Base-by-base conservation (phyloP, 495 filamentous ascomycete species). In the Podospora australis region DNA sequence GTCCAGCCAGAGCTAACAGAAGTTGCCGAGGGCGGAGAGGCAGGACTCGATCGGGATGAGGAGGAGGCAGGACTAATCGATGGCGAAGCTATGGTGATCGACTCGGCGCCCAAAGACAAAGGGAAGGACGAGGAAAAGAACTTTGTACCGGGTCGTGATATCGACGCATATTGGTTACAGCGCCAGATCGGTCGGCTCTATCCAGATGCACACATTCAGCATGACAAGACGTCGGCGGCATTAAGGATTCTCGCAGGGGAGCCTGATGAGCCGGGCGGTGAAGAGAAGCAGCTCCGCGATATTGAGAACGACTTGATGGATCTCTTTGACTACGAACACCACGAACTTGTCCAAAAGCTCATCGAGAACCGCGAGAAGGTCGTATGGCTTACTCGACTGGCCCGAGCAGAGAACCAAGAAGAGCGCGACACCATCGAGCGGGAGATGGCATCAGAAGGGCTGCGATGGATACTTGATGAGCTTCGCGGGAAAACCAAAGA, bases 241-340 rank as follows among this genome's bases (percentile, higher is more conserved):
- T 73, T 97, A 16, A 79, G 86, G 24, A 90, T 92, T 32, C 73
- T 99, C 16, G 81, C 81, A 24, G 87, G 83, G 4, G 72, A 79
- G 22, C 73, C 81, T 1, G 90, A 94, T 25, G 85, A 94, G 54
- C 67, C 70, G 11, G 70, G 66, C 14, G 85, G 83, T 9, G 83
- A 89, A 46, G 87, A 90, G 54, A 87, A 82, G 56, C 77, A 85
- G 9, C 70, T 95, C 17, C 83, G 90, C 53, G 91, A 99, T 53
- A 88, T 96, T 52, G 92, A 99, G 62, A 99, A 99, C 60, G 94
- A 97, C 44, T 71, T 99, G 42, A 96, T 96, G 84, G 94, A 96
- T 58, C 79, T 97, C 0, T 95, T 99, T 52, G 90, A 97, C 56
- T 99, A 94, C 56, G 92, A 97, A 58, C 84, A 96, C 60, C 87